Percentiles rank a stretch among this genome's conserved stretches.
phyloP scores from a whole-genome alignment of 2,329 filamentous ascomycete genomes.

The Talaromyces sp. region DNA sequence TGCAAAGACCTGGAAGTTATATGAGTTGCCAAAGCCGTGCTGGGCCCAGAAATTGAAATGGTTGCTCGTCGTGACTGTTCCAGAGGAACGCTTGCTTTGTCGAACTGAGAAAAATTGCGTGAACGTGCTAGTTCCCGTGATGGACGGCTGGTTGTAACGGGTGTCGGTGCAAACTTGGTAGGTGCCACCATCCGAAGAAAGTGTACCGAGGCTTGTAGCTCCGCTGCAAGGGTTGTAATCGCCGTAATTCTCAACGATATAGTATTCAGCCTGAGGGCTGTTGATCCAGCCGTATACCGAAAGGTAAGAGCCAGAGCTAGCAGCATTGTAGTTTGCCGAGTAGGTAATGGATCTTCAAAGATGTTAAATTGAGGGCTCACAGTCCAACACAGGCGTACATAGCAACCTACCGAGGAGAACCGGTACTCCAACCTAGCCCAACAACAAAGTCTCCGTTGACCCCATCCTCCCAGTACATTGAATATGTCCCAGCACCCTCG shows the following conservation, averaged over 20 bases:
- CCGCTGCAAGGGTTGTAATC: conserved; percentile 29
- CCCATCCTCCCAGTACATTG: not conserved
- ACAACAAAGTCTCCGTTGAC: conserved; percentile 1
- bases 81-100: conserved; percentile 32
- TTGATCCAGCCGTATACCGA: conserved; percentile 44
- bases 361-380: not conserved
- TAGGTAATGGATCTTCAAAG: not conserved
- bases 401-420: not conserved
- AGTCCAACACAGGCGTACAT: not conserved
- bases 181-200: conserved; percentile 35
- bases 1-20: conserved; percentile 42
- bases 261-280: conserved; percentile 35
- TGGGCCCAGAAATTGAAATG: conserved; percentile 37
- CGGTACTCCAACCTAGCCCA: not conserved
- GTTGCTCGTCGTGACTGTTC: conserved; percentile 35
- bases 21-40: conserved; percentile 30
- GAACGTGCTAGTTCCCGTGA: conserved; percentile 41
- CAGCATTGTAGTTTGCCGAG: not conserved
- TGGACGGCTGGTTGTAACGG: conserved; percentile 40
- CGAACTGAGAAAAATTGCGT: conserved; percentile 44
- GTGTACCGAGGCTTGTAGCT: conserved; percentile 32
- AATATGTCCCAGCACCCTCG: not conserved
- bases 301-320: conserved; percentile 24
- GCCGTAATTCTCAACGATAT: conserved; percentile 35
- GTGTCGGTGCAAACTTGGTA: conserved; percentile 40